Evolutionary conservation across 2,329 filamentous ascomycete genomes (phyloP).

Genomic region (Orbilia javanica): DNA sequence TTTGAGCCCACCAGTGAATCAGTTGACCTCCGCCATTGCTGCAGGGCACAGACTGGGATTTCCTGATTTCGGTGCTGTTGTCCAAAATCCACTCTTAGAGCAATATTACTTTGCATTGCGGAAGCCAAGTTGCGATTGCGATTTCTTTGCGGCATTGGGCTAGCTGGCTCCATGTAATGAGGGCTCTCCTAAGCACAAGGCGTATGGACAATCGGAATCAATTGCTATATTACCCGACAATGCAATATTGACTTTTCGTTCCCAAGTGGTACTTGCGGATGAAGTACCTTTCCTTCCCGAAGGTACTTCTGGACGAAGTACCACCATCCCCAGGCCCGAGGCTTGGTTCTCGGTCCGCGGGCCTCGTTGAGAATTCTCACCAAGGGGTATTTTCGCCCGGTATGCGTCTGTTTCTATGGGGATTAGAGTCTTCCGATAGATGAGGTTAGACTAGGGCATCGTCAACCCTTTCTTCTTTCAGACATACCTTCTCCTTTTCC

Average conservation of each 20-base stretch:
- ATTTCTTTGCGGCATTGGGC: slow-evolving; percentile 6
- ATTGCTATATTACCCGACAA: slow-evolving; percentile 27
- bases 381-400: background rate
- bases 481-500: no score
- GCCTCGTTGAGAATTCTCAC: background rate
- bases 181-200: background rate
- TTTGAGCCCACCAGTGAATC: slow-evolving; percentile 8
- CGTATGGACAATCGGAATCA: slow-evolving; percentile 23
- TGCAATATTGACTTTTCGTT: background rate
- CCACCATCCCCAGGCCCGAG: slow-evolving; percentile 24
- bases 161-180: slow-evolving; percentile 13
- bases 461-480: background rate
- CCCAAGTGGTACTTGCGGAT: slow-evolving; percentile 23
- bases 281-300: slow-evolving; percentile 40
- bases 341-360: background rate
- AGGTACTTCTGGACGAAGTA: slow-evolving; percentile 53
- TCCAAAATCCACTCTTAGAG: background rate
- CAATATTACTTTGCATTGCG: slow-evolving; percentile 31
- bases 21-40: slow-evolving; percentile 50
- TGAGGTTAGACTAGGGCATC: background rate
- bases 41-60: slow-evolving; percentile 35
- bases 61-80: slow-evolving; percentile 6
- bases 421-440: background rate
- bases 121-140: slow-evolving; percentile 42
- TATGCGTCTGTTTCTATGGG: background rate